Percentiles rank a stretch among this genome's conserved stretches.
These are phyloP conservation scores for Retiboletus fuscus DNA, from an alignment of 1,284 basidiomycete genomes.

Conservation along the genomic window DNA sequence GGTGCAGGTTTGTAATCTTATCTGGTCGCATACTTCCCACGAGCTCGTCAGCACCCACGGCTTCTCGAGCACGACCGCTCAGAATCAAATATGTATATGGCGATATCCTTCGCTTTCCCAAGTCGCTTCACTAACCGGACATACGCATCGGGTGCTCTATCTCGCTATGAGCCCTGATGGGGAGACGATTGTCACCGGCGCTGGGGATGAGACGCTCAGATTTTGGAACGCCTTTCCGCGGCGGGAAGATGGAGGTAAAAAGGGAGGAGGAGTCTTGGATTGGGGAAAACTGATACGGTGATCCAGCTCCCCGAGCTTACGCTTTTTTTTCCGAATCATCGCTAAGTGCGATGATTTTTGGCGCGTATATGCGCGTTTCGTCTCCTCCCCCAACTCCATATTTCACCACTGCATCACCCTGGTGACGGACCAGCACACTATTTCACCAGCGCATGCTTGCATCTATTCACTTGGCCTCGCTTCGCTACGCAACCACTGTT, in stretches of 20 bases:
- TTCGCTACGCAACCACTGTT: constrained; percentile 36
- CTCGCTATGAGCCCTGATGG: constrained; percentile 97
- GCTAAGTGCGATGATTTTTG: constrained; percentile 6
- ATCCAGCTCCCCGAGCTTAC: constrained; percentile 14
- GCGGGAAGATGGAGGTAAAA: constrained; percentile 61
- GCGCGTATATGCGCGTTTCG: constrained; percentile 24
- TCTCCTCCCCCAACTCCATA: background rate
- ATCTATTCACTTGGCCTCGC: constrained; percentile 38
- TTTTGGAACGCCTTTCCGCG: constrained; percentile 96
- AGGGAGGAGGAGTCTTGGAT: constrained; percentile 54
- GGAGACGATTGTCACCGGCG: constrained; percentile 97
- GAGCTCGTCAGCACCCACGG: constrained; percentile 98
- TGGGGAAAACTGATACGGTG: constrained; percentile 47
- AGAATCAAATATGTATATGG: constrained; percentile 99
- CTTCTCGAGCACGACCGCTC: constrained; percentile 91
- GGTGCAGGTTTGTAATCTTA: constrained; percentile 92
- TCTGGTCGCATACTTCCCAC: constrained; percentile 96
- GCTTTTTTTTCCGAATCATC: background rate
- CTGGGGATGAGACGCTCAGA: constrained; percentile 95
- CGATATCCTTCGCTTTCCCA: constrained; percentile 93
- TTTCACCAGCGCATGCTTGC: constrained; percentile 43
- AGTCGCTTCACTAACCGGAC: constrained; percentile 94
- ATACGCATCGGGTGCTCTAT: constrained; percentile 94
- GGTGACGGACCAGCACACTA: constrained; percentile 34
- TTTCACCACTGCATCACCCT: constrained; percentile 16